A percentile compares a stretch with the other conserved stretches of the same genome.
These are phyloP conservation scores for Ophiostoma novo-ulmi DNA, from an alignment of 2,329 filamentous ascomycete species.

Conservation along the genomic window DNA sequence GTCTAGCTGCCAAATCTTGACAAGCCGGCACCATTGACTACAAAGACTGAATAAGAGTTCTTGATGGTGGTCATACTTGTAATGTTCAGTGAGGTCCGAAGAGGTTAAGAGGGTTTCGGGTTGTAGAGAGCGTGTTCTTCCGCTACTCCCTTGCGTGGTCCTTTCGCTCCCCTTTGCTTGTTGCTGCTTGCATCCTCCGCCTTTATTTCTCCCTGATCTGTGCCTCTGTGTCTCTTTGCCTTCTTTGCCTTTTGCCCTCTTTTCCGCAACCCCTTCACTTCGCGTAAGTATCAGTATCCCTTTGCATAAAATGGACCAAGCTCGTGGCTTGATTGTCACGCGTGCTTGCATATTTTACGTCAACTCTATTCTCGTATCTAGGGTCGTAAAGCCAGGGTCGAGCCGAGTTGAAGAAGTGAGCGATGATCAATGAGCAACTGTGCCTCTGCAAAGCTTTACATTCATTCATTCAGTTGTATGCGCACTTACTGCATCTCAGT, in stretches of 20 bases:
- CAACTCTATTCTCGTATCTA: not conserved
- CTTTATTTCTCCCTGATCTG: not conserved
- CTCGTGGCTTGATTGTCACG: not conserved
- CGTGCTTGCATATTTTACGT: not conserved
- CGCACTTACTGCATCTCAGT: not conserved
- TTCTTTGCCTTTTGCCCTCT: not conserved
- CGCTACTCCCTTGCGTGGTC: slow-evolving; percentile 7
- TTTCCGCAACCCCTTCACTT: not conserved
- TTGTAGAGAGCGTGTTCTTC: not conserved
- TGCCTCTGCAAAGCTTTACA: not conserved
- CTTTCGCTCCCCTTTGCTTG: not conserved
- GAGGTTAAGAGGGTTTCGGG: no score
- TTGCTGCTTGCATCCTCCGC: not conserved
- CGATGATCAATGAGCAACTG: not conserved
- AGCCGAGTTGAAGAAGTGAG: no score
- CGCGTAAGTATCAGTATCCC: not conserved
- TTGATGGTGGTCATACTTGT: no score
- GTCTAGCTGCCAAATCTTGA: not conserved
- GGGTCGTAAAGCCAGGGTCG: not conserved
- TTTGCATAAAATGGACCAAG: not conserved
- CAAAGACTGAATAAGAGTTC: not conserved
- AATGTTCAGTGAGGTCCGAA: no score
- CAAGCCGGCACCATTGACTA: not conserved
- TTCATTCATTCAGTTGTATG: not conserved
- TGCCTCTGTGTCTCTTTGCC: not conserved